Evolutionary conservation across 306 rosid genomes (phyloP).

Genomic region (Astragalus membranaceus): DNA sequence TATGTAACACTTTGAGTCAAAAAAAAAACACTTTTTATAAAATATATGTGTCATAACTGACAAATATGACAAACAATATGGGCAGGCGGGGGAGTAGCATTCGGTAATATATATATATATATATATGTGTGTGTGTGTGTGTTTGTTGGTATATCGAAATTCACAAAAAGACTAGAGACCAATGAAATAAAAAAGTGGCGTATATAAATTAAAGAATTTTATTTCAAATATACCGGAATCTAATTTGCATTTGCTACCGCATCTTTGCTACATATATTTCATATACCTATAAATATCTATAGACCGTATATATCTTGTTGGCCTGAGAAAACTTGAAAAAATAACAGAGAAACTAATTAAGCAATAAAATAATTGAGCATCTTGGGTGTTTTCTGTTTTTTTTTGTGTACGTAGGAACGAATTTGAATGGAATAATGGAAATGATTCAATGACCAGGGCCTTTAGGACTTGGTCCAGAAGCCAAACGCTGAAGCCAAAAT

Average conservation of each 20-base stretch:
- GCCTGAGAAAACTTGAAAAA: neutral
- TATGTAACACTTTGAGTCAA: no score
- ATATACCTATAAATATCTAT: neutral
- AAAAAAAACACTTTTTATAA: no score
- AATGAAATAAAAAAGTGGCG: neutral
- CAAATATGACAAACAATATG: no score
- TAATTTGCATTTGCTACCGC: neutral
- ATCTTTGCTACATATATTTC: neutral
- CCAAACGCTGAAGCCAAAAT: conserved; percentile 40
- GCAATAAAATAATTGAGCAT: neutral
- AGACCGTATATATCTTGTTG: neutral
- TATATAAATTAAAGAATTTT: neutral
- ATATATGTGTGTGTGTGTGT: no score
- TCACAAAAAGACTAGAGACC: neutral
- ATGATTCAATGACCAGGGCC: conserved; percentile 44
- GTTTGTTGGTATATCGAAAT: neutral
- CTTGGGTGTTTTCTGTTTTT: neutral
- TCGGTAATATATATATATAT: no score
- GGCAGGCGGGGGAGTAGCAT: no score
- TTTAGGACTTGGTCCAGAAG: conserved; percentile 55
- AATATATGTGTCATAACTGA: no score
- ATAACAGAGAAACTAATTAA: neutral
- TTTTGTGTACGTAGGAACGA: neutral
- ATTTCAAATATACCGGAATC: conserved; percentile 9
- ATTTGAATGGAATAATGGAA: neutral